phyloP scores from a whole-genome alignment of 2,329 filamentous ascomycete genomes.

The Acrocalymma vagum region DNA sequence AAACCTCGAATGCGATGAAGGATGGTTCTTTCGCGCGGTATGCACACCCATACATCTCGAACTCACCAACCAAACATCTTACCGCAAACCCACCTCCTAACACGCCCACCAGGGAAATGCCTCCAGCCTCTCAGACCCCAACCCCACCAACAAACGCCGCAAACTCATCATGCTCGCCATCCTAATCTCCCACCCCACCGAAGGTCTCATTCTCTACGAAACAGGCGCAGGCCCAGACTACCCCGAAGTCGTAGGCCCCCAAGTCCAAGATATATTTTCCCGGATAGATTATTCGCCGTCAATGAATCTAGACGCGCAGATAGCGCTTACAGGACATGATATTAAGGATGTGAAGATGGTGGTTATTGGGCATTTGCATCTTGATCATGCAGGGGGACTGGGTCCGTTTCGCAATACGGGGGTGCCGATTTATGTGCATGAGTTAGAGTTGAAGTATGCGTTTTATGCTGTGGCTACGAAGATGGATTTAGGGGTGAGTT shows the following conservation, averaged over 20 bases:
- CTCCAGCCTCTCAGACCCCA: constrained; percentile 37
- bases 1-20: constrained; percentile 46
- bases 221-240: constrained; percentile 44
- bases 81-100: not conserved
- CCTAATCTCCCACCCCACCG: constrained; percentile 40
- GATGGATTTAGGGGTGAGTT: constrained; percentile 40
- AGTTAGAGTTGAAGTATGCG: constrained; percentile 48
- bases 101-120: constrained; percentile 23
- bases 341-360: constrained; percentile 48
- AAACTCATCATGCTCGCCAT: constrained; percentile 40
- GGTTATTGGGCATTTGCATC: constrained; percentile 47
- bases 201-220: constrained; percentile 47
- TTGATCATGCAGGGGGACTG: constrained; percentile 47
- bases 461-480: constrained; percentile 47
- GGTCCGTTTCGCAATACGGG: constrained; percentile 44
- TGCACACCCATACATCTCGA: no score
- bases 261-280: constrained; percentile 43
- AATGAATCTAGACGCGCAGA: constrained; percentile 32
- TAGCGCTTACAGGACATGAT: constrained; percentile 39
- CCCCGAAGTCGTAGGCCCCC: constrained; percentile 35
- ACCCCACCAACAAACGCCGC: constrained; percentile 31
- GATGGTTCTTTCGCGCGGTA: constrained; percentile 44
- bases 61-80: not conserved
- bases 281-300: constrained; percentile 33
- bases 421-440: constrained; percentile 47